phyloP scores from a whole-genome alignment of 306 rosid genomes.

The Alnus rubra region DNA sequence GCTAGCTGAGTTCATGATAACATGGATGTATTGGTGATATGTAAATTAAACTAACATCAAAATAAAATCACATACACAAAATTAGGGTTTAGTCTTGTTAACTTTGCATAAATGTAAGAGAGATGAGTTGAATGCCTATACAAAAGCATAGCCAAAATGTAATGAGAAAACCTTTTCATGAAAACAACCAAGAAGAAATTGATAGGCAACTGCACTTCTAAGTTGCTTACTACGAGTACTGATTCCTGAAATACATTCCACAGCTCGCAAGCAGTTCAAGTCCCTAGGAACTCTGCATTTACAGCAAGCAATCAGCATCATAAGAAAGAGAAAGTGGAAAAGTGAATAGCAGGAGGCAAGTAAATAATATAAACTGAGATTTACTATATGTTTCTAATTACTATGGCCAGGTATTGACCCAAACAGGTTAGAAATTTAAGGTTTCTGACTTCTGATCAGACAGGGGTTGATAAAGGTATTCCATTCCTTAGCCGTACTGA shows the following conservation, averaged over 20 bases:
- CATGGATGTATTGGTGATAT: not conserved
- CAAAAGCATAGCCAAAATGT: slow-evolving; percentile 18
- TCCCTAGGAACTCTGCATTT: slow-evolving; percentile 69
- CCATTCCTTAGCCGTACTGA: no score
- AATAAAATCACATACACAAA: not conserved
- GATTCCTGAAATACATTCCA: slow-evolving; percentile 70
- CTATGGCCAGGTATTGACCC: not conserved
- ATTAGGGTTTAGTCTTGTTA: not conserved
- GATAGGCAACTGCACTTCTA: slow-evolving; percentile 66
- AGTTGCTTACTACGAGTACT: slow-evolving; percentile 66
- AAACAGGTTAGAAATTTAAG: no score
- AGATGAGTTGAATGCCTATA: not conserved
- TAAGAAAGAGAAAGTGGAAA: slow-evolving; percentile 24
- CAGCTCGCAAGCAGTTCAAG: slow-evolving; percentile 67
- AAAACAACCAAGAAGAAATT: slow-evolving; percentile 62
- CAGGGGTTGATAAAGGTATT: no score
- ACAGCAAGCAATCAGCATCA: slow-evolving; percentile 17
- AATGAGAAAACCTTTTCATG: slow-evolving; percentile 50
- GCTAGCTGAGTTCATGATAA: not conserved
- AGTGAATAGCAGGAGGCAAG: slow-evolving; percentile 18
- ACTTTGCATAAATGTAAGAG: not conserved
- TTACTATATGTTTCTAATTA: not conserved
- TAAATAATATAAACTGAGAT: slow-evolving; percentile 4
- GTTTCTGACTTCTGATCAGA: no score
- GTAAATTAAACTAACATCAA: not conserved